Conservation (phyloP, 176 grass and related monocot genomes). For the Triticum turgidum region DNA sequence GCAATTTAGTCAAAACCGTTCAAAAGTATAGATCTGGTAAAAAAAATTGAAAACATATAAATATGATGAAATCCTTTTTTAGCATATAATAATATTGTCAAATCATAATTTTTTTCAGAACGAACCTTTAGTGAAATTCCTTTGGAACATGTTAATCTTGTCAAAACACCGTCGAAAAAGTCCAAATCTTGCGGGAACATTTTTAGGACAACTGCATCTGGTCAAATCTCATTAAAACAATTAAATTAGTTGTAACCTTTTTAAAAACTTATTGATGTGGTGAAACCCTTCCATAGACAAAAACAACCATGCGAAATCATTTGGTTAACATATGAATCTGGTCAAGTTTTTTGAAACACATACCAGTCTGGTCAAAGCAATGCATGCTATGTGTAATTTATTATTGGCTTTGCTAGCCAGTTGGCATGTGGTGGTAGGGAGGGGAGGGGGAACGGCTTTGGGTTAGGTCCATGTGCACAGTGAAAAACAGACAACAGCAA, state of each 20-base stretch:
- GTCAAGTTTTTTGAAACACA: not conserved
- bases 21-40: not conserved
- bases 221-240: not conserved
- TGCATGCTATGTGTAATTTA: constrained; percentile 15
- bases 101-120: not conserved
- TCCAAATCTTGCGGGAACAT: not conserved
- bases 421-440: constrained; percentile 36
- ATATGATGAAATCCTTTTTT: not conserved
- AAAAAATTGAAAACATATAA: not conserved
- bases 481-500: constrained; percentile 34
- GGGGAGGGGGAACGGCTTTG: constrained; percentile 26
- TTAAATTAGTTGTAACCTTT: not conserved
- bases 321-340: not conserved
- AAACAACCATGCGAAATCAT: not conserved
- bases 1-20: not conserved
- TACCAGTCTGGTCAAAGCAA: constrained; percentile 18
- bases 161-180: not conserved
- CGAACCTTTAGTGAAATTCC: not conserved
- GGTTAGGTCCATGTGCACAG: constrained; percentile 60
- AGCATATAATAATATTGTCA: not conserved
- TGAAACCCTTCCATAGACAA: not conserved
- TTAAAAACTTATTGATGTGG: not conserved
- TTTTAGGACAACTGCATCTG: not conserved
- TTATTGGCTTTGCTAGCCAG: constrained; percentile 28
- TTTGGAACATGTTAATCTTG: not conserved